Evolutionary conservation across 306 rosid genomes (phyloP).

Genomic region (Quillaja saponaria): DNA sequence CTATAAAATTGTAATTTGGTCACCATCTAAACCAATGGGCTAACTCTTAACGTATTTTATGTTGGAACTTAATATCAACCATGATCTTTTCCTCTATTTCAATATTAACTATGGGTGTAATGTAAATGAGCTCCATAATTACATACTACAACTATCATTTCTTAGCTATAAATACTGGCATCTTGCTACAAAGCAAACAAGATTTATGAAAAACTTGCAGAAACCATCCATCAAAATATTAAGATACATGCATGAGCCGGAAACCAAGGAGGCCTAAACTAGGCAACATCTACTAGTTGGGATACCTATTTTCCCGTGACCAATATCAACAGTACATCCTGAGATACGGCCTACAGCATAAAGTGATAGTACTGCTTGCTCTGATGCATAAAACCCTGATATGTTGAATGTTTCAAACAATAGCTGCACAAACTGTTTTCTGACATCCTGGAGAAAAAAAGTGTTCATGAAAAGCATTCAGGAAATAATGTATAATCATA

Average conservation of each 20-base stretch:
- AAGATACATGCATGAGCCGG: not conserved
- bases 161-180: conserved; percentile 6
- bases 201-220: too few relatives aligned
- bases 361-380: conserved; percentile 91
- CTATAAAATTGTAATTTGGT: too few relatives aligned
- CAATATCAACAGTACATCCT: conserved; percentile 96
- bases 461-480: too few relatives aligned
- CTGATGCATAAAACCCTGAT: conserved; percentile 98
- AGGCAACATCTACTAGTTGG: too few relatives aligned
- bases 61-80: too few relatives aligned
- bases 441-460: conserved; percentile 64
- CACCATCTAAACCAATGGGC: too few relatives aligned
- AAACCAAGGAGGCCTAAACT: too few relatives aligned
- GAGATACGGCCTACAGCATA: conserved; percentile 96
- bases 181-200: conserved; percentile 5
- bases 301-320: conserved; percentile 96
- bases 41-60: too few relatives aligned
- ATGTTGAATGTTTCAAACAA: conserved; percentile 99
- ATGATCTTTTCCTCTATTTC: too few relatives aligned
- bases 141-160: conserved; percentile 21
- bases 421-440: conserved; percentile 94
- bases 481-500: too few relatives aligned
- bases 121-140: conserved; percentile 7
- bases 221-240: too few relatives aligned
- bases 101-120: conserved; percentile 1